Base-by-base conservation (phyloP, 805 yeast species). In the Metschnikowia continentalis region DNA sequence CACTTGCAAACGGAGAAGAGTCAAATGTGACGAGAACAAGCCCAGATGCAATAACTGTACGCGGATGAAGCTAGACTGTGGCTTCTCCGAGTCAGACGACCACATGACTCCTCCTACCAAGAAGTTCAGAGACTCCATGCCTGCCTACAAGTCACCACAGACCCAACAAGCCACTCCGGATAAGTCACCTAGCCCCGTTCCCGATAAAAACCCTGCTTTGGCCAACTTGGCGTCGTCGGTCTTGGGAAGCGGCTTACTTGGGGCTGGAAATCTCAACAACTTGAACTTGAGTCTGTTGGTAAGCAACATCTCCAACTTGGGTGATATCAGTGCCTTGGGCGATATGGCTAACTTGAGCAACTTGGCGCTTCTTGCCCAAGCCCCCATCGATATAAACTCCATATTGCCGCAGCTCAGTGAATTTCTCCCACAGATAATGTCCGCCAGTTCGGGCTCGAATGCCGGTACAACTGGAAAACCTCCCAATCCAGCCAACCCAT, bases 21-120 rank as follows among this genome's bases (percentile, higher is more conserved):
- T 92, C 38, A 91, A 91, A 65, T 91, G 98, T 74, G 97, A 91
- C 65, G 97, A 92, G 66, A 72, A 73, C 0, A 86, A 83, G 53
- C 97, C 97, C 0, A 64, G 73, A 6, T 91, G 98, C 66, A 72
- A 72, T 20, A 90, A 90, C 68, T 91, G 98, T 68, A 69, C 74
- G 45, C 84, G 90, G 54, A 80, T 91, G 82, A 85, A 87, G 20
- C 74, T 91, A 35, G 84, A 80, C 26, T 91, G 98, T 69, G 78
- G 85, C 2, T 90, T 87, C 61, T 38, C 63, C 3, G 49, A 49
- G 32, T 42, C 55, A 8, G 69, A 64, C 6, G 57, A 49, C 19
- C 41, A 54, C 3, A 59, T 44, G 11, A 23, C 10, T 32, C 52
- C 56, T 5, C 17, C 48, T n/a, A 22, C 35, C 19, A 54, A 49